A percentile compares a stretch with the other conserved stretches of the same genome.
Evolutionary conservation across 257 asterid species (phyloP).

Genomic region (Misopates orontium): DNA sequence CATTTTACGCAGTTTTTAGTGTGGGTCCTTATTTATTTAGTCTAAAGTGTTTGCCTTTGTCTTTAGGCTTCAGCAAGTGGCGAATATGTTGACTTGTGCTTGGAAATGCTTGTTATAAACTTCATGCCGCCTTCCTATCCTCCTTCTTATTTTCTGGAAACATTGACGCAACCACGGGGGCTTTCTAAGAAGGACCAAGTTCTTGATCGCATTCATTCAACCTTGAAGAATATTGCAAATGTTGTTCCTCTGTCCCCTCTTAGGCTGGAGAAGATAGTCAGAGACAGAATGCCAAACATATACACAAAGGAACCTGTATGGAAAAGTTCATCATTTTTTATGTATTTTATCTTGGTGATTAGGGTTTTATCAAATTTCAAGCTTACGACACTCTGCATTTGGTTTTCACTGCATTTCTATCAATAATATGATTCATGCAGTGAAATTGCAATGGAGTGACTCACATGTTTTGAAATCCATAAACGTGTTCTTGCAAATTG

Average conservation of each 20-base stretch:
- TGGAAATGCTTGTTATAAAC: constrained; percentile 79
- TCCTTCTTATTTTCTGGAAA: constrained; percentile 34
- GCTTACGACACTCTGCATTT: neutral
- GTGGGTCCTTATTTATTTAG: constrained; percentile 1
- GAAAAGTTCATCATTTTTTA: constrained; percentile 25
- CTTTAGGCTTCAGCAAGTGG: constrained; percentile 82
- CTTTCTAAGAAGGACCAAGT: constrained; percentile 70
- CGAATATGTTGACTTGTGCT: constrained; percentile 67
- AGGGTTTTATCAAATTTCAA: neutral
- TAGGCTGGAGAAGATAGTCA: constrained; percentile 68
- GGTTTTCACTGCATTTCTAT: no score
- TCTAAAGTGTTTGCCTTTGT: neutral
- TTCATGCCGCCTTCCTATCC: constrained; percentile 60
- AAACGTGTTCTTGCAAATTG: no score
- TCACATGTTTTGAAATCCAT: constrained; percentile 9
- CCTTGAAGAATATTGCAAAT: constrained; percentile 59
- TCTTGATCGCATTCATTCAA: constrained; percentile 72
- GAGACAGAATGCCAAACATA: constrained; percentile 60
- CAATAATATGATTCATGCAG: no score
- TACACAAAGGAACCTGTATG: constrained; percentile 55
- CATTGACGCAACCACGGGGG: constrained; percentile 61
- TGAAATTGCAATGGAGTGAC: neutral
- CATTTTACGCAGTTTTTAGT: constrained; percentile 1
- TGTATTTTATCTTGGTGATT: constrained; percentile 17
- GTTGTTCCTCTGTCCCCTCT: constrained; percentile 77